These are phyloP conservation scores for Sporothrix sp. DNA, from an alignment of 2,329 filamentous ascomycete genomes.

Conservation along the genomic window DNA sequence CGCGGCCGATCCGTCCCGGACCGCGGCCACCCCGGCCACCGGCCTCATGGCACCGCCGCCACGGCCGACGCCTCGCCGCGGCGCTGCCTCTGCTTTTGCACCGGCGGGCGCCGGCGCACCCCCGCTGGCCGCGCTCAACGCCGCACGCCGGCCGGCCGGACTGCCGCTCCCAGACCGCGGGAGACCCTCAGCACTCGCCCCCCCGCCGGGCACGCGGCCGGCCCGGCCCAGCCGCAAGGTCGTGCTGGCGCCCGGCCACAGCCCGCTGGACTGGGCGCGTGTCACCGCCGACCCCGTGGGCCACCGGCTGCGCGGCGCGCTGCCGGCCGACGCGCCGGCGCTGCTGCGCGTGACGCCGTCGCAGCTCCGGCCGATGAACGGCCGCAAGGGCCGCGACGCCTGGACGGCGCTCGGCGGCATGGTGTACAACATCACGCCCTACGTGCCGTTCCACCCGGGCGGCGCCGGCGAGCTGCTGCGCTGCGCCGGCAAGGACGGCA, in stretches of 20 bases:
- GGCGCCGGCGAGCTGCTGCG: conserved; percentile 64
- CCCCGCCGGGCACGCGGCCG: not conserved
- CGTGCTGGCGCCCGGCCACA: conserved; percentile 78
- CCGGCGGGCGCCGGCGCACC: too few species aligned
- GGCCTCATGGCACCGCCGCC: conserved; percentile 25
- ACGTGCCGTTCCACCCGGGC: conserved; percentile 83
- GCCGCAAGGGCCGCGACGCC: conserved; percentile 73
- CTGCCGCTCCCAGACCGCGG: conserved; percentile 15
- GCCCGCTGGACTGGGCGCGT: conserved; percentile 90
- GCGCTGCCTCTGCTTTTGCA: not conserved
- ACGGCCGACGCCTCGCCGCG: conserved; percentile 12
- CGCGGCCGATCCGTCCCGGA: conserved; percentile 11
- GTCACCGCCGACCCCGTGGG: conserved; percentile 52
- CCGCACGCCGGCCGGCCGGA: conserved; percentile 12
- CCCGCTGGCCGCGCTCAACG: not conserved
- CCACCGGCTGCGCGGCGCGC: conserved; percentile 51
- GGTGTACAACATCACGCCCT: conserved; percentile 91
- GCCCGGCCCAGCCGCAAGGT: too few species aligned
- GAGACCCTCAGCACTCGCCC: conserved; percentile 19
- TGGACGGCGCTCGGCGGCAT: conserved; percentile 86
- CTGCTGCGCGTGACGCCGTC: conserved; percentile 71
- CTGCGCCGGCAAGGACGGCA: conserved; percentile 52
- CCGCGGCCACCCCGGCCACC: conserved; percentile 5
- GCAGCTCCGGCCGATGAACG: conserved; percentile 67
- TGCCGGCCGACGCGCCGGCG: conserved; percentile 43